Conservation (phyloP, 768 basidiomycete species). For the Thelephora aurantiotincta region DNA sequence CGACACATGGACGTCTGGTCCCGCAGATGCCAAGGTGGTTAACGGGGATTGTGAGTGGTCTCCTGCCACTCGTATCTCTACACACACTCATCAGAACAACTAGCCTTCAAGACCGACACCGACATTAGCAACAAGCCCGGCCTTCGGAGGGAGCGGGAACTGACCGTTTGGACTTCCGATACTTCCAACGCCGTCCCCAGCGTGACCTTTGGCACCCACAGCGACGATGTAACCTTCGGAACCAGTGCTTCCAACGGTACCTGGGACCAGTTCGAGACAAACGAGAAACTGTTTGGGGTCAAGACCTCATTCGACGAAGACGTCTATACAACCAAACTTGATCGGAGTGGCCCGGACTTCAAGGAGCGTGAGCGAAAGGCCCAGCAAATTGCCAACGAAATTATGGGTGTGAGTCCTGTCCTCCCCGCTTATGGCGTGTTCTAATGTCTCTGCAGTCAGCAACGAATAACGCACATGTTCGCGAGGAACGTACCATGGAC, state of each 20-base stretch:
- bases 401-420: conserved; percentile 51
- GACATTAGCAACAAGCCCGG: conserved; percentile 56
- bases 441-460: conserved; percentile 25
- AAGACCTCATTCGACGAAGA: conserved; percentile 89
- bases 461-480: conserved; percentile 70
- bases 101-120: conserved; percentile 73
- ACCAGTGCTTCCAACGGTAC: conserved; percentile 27
- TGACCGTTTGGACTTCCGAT: conserved; percentile 56
- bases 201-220: conserved; percentile 16
- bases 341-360: conserved; percentile 72
- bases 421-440: not conserved
- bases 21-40: conserved; percentile 52
- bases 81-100: not conserved
- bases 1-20: conserved; percentile 58
- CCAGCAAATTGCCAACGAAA: conserved; percentile 81
- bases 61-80: not conserved
- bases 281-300: conserved; percentile 88
- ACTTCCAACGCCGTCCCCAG: conserved; percentile 16
- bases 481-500: conserved; percentile 69
- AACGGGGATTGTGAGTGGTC: conserved; percentile 56
- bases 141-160: conserved; percentile 50
- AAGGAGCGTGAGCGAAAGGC: conserved; percentile 84
- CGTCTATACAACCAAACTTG: conserved; percentile 86
- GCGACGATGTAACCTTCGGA: conserved; percentile 64
- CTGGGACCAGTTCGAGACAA: conserved; percentile 92